A percentile compares a stretch with the other conserved stretches of the same genome.
Evolutionary conservation across 495 filamentous ascomycete species (phyloP).

Genomic region (Daldinia loculata): DNA sequence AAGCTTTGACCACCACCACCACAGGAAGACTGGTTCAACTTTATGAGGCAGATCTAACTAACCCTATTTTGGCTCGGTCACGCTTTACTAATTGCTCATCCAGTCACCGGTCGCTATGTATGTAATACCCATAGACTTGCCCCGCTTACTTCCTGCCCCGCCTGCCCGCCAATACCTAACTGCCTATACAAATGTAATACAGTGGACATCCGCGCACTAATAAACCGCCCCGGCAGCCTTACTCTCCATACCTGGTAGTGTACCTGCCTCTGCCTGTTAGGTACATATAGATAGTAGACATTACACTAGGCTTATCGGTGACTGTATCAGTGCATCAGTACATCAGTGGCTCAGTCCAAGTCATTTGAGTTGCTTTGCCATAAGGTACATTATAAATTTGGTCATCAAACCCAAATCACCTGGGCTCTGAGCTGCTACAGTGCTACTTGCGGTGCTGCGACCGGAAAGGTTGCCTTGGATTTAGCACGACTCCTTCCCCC

Average conservation of each 20-base stretch:
- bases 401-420: conserved; percentile 39
- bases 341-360: conserved; percentile 17
- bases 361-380: conserved; percentile 11
- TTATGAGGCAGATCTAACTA: conserved; percentile 16
- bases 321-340: conserved; percentile 1
- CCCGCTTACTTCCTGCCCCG: conserved; percentile 17
- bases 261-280: not conserved
- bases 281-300: not conserved
- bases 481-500: conserved; percentile 4
- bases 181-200: not conserved
- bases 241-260: too few relatives aligned
- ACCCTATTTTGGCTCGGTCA: conserved; percentile 33
- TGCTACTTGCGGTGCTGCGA: not conserved
- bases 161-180: conserved; percentile 2
- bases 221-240: not conserved
- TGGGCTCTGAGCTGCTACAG: not conserved
- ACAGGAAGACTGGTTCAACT: not conserved
- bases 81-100: conserved; percentile 14
- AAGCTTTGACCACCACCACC: not conserved
- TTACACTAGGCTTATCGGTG: conserved; percentile 26
- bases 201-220: not conserved
- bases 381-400: conserved; percentile 9
- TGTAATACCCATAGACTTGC: not conserved
- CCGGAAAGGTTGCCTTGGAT: conserved; percentile 18
- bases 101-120: conserved; percentile 18